These are phyloP conservation scores for Tulasnella sp. DNA, from an alignment of 768 basidiomycete genomes.

Conservation along the genomic window DNA sequence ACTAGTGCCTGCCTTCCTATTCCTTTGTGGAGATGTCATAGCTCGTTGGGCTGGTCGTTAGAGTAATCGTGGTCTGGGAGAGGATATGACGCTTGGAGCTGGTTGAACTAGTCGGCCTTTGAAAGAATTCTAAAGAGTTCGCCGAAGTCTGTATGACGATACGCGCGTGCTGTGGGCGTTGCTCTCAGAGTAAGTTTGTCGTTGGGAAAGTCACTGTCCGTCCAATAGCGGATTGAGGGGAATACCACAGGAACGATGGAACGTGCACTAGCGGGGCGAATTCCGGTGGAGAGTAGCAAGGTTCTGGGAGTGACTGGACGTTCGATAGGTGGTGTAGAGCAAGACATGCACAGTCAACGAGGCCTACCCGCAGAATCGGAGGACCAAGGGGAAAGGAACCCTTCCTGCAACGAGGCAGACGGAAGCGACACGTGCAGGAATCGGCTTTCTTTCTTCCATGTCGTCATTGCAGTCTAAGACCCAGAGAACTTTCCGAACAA, in stretches of 20 bases:
- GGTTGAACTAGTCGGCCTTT: not conserved
- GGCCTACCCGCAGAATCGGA: not conserved
- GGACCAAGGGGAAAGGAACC: constrained; percentile 12
- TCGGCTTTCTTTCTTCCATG: not conserved
- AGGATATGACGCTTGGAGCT: not conserved
- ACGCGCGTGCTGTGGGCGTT: constrained; percentile 6
- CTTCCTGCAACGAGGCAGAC: constrained; percentile 14
- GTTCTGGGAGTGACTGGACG: not conserved
- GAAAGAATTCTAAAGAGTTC: not conserved
- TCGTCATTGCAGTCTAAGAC: not conserved
- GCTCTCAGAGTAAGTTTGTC: not conserved
- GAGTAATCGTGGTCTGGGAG: not conserved
- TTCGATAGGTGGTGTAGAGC: not conserved
- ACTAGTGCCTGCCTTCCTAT: not conserved
- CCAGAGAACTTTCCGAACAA: no score
- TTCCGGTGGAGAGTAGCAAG: not conserved
- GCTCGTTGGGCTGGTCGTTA: not conserved
- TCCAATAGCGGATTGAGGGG: not conserved
- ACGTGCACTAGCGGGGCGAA: not conserved
- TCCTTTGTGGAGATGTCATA: constrained; percentile 10
- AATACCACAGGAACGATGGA: not conserved
- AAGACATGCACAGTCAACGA: constrained; percentile 15
- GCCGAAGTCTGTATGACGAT: not conserved
- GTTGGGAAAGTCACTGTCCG: constrained; percentile 4
- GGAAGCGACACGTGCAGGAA: not conserved